Evolutionary conservation across 345 rosid genomes (phyloP).

Genomic region (Eutrema heterophyllum): DNA sequence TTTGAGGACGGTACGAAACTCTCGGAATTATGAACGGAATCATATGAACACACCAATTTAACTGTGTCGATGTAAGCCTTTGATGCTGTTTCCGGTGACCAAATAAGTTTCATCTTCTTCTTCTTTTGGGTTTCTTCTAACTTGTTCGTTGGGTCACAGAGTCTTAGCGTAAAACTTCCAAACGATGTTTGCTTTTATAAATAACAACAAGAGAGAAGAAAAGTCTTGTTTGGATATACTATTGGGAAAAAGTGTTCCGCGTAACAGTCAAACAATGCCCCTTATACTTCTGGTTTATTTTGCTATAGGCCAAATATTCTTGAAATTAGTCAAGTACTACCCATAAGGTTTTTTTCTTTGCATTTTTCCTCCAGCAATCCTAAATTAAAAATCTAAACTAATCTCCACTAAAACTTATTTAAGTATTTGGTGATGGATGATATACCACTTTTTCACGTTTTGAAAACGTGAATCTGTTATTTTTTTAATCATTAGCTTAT

Average conservation of each 20-base stretch:
- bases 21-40: background rate
- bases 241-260: background rate
- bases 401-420: background rate
- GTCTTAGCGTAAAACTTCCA: constrained; percentile 28
- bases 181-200: constrained; percentile 20
- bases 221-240: constrained; percentile 14
- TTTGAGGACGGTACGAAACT: background rate
- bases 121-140: background rate
- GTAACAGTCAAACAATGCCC: constrained; percentile 15
- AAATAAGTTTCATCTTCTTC: constrained; percentile 69
- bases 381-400: background rate
- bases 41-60: constrained; percentile 47
- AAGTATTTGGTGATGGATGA: background rate
- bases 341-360: background rate
- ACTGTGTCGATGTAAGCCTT: constrained; percentile 87
- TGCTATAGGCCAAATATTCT: background rate
- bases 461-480: no score
- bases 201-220: background rate
- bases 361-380: background rate
- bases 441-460: no score
- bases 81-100: constrained; percentile 88
- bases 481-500: background rate
- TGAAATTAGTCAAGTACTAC: background rate
- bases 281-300: constrained; percentile 11
- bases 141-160: background rate